These are phyloP conservation scores for Colletotrichum agaves DNA, from an alignment of 2,329 filamentous ascomycete genomes.

Conservation along the genomic window DNA sequence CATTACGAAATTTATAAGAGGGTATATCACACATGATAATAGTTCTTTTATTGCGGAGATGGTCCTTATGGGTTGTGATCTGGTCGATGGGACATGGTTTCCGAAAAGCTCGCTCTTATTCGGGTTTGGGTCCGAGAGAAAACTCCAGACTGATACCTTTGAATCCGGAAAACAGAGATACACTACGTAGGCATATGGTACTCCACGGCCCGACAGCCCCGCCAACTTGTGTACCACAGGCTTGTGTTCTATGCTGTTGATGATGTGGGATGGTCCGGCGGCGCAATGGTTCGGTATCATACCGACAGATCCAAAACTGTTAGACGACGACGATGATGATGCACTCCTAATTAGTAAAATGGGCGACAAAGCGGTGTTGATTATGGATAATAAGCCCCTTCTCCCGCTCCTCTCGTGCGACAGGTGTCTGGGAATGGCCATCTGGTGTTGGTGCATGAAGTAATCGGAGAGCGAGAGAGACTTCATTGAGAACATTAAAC, in stretches of 20 bases:
- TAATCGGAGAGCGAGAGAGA: constrained; percentile 23
- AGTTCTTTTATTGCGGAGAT: not conserved
- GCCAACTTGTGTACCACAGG: constrained; percentile 32
- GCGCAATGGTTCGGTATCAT: constrained; percentile 16
- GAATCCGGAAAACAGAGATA: constrained; percentile 10
- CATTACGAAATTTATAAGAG: constrained; percentile 26
- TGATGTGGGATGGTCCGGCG: constrained; percentile 22
- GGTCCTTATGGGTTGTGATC: no score
- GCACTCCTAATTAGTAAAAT: constrained; percentile 16
- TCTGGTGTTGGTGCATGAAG: constrained; percentile 31
- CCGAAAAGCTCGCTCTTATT: not conserved
- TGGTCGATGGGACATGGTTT: not conserved
- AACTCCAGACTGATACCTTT: not conserved
- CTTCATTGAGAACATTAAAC: constrained; percentile 30
- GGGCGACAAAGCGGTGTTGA: constrained; percentile 13
- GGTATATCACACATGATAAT: constrained; percentile 4
- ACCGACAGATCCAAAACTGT: constrained; percentile 11
- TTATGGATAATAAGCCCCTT: constrained; percentile 25
- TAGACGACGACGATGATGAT: not conserved
- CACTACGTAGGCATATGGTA: constrained; percentile 31
- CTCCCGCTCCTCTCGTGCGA: constrained; percentile 24
- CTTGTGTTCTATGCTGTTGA: constrained; percentile 21
- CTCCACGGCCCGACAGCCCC: constrained; percentile 27
- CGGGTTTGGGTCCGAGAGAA: not conserved
- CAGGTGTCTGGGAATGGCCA: constrained; percentile 26